Evolutionary conservation across 1,284 basidiomycete species (phyloP).

Genomic region (Austroboletus niveus): DNA sequence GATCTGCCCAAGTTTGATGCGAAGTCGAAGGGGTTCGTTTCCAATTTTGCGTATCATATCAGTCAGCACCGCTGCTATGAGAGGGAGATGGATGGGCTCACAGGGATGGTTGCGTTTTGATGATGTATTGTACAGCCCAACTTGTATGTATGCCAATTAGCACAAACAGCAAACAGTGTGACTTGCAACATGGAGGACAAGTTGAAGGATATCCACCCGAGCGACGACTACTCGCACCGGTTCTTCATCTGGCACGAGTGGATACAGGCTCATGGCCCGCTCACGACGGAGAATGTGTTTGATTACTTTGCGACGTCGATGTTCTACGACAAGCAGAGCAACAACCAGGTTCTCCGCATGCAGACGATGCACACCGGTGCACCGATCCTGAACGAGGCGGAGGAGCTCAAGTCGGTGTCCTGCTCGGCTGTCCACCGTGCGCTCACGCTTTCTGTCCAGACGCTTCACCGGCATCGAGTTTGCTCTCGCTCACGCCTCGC

Average conservation of each 20-base stretch:
- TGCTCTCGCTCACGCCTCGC: conserved; percentile 71
- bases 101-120: conserved; percentile 53
- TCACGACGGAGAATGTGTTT: conserved; percentile 74
- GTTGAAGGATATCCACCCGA: conserved; percentile 60
- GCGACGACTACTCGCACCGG: conserved; percentile 73
- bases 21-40: conserved; percentile 51
- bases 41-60: conserved; percentile 58
- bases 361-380: conserved; percentile 80
- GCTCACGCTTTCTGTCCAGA: conserved; percentile 37
- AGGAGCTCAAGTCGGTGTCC: conserved; percentile 67
- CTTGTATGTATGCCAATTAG: no score
- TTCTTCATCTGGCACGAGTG: conserved; percentile 88
- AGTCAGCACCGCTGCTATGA: conserved; percentile 64
- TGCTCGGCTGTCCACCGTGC: not conserved
- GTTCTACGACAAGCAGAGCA: conserved; percentile 89
- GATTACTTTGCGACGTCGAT: conserved; percentile 84
- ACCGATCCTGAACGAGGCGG: conserved; percentile 68
- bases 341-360: conserved; percentile 86
- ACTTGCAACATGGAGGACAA: conserved; percentile 54
- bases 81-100: conserved; percentile 58
- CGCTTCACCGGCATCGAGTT: conserved; percentile 84
- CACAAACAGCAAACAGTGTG: no score
- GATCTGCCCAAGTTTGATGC: conserved; percentile 45
- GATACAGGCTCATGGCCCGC: conserved; percentile 73
- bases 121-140: not conserved